Base-by-base conservation (phyloP, 768 basidiomycete species). In the Tylopilus sp. region DNA sequence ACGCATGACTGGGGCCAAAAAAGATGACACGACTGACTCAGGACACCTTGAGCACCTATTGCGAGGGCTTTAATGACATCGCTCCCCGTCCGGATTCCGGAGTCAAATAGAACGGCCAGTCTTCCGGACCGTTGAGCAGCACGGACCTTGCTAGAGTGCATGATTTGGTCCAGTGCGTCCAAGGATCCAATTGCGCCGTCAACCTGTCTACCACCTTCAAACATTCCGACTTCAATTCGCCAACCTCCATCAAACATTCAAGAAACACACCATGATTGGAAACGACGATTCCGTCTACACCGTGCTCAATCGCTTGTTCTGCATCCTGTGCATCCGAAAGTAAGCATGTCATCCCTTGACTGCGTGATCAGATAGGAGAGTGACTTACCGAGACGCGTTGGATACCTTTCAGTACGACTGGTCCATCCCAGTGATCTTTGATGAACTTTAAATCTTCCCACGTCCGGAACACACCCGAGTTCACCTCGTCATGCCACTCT, bases 51-150 rank as follows among this genome's bases (percentile, higher is more conserved):
- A 10, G 93, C 92, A 37, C 93, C 92, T 0, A 95, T 75, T 1
- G 91, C 91, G 29, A 94, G 70, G 0, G 93, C 92, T 68, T 90
- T 89, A 69, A 92, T 77, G 43, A 93, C 81, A 56, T 96, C 93
- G 40, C 83, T 81, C 10, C 89, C 92, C 0, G 85, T 89, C 41
- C 92, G 82, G 53, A 94, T 85, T 8, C 92, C 91, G 45, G 84
- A 92, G 43, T 71, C 68, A 45, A 70, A 92, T 2, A 95, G 72
- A 14, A 94, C 70, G 1, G 87, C 85, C 42, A 92, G 69, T 47
- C 80, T 79, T 2, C 86, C 87, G 14, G 76, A 68, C 5, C 62
- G 62, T 63, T 89, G 87, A 0, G 87, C 86, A 1, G 69, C 75
- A 38, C 71, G 73, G 56, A 90, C 72, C 52, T 76, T 79, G 24